These are phyloP conservation scores for Lojkania enalia DNA, from an alignment of 2,329 filamentous ascomycete species.

Conservation along the genomic window DNA sequence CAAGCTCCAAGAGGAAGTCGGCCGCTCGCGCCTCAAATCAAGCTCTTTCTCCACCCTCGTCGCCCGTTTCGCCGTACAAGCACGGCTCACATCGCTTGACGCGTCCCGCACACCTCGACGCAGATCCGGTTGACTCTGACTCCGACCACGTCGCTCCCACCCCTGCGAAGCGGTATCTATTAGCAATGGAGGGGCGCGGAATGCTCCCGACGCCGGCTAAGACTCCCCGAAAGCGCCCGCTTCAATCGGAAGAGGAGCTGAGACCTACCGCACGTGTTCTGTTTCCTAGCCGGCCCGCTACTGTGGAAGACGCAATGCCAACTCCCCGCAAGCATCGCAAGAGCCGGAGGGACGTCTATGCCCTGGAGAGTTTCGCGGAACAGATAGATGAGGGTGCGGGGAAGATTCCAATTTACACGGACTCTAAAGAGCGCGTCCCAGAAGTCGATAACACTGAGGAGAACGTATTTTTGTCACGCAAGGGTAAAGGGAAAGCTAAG, in stretches of 20 bases:
- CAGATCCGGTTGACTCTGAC: conserved; percentile 32
- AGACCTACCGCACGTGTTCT: conserved; percentile 57
- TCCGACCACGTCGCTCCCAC: conserved; percentile 33
- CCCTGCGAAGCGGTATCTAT: conserved; percentile 29
- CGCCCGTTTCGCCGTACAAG: conserved; percentile 42
- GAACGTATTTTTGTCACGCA: conserved; percentile 71
- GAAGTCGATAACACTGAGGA: conserved; percentile 65
- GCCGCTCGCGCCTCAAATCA: conserved; percentile 51
- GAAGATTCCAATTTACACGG: conserved; percentile 72
- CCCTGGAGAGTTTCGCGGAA: conserved; percentile 44
- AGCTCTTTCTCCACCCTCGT: conserved; percentile 50
- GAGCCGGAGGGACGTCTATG: conserved; percentile 57
- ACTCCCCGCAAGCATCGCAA: conserved; percentile 62
- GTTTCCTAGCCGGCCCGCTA: conserved; percentile 65
- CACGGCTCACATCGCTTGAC: conserved; percentile 33
- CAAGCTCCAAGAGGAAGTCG: conserved; percentile 27
- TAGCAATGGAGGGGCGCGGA: conserved; percentile 44
- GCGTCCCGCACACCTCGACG: conserved; percentile 30
- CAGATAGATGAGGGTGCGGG: conserved; percentile 61
- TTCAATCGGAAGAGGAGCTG: conserved; percentile 45
- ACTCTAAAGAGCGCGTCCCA: conserved; percentile 75
- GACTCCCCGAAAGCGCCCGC: conserved; percentile 67
- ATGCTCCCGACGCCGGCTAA: conserved; percentile 80
- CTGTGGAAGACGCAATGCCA: conserved; percentile 61
- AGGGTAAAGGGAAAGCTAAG: conserved; percentile 48